A percentile compares a stretch with the other conserved stretches of the same genome.
These are phyloP conservation scores for Maudiozyma serrabonitensis DNA, from an alignment of 805 yeast species.

Conservation along the genomic window DNA sequence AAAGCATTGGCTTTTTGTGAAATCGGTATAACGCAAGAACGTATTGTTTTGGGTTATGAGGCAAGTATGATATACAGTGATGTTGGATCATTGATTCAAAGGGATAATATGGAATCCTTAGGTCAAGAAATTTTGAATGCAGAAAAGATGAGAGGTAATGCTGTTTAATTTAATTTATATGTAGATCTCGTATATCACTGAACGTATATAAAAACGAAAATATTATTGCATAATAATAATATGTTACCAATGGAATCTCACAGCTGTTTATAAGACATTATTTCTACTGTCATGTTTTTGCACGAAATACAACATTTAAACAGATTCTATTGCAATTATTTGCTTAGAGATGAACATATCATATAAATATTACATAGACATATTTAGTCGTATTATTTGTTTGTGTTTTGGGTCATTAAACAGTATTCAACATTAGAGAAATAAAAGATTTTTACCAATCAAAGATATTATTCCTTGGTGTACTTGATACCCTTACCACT, in stretches of 20 bases:
- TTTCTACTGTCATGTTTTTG: too few relatives aligned
- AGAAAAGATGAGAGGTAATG: conserved; percentile 65
- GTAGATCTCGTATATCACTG: not conserved
- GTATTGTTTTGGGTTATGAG: conserved; percentile 78
- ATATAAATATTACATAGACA: not conserved
- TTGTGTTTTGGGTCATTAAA: not conserved
- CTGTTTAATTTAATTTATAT: conserved; percentile 1
- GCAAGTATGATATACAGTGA: conserved; percentile 70
- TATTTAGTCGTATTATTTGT: not conserved
- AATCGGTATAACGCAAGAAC: conserved; percentile 74
- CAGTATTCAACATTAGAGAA: not conserved
- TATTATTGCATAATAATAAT: too few relatives aligned
- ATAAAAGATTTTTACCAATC: not conserved
- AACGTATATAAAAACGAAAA: not conserved
- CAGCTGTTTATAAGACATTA: too few relatives aligned
- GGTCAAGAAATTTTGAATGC: conserved; percentile 63
- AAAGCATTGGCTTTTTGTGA: conserved; percentile 76
- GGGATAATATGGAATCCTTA: conserved; percentile 60
- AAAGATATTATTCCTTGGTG: conserved; percentile 55
- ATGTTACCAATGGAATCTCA: too few relatives aligned
- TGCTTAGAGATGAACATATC: too few relatives aligned
- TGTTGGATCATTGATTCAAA: conserved; percentile 62
- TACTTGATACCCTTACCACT: conserved; percentile 36
- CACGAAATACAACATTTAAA: too few relatives aligned
- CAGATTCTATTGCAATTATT: too few relatives aligned